Evolutionary conservation across 1,284 basidiomycete species (phyloP), one percentile per base, ranked within the genome.

Genomic region (Gastroboletus turbinatus): DNA sequence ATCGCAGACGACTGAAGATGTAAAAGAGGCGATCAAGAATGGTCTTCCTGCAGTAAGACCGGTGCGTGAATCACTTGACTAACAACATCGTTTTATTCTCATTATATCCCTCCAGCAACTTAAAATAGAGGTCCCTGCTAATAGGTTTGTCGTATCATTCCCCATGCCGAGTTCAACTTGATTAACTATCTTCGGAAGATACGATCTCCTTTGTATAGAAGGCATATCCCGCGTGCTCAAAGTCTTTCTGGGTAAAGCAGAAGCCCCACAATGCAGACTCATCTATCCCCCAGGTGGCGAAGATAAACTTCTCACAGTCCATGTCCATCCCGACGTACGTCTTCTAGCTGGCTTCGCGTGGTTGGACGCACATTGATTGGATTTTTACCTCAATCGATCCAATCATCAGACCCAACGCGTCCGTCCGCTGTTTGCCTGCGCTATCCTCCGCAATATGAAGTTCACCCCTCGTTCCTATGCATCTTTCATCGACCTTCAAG

Each of bases 81-180:
- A 29, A n/a, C 38, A 13, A 8, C 32, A 30, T 30, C 40, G 42
- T 54, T 32, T 5, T 23, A 25, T 45, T 17, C 55, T 66, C 43
- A 63, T 29, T 8, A 3, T 17, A 42, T 46, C 13, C 29, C n/a
- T 38, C 42, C 53, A 96, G 86, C 90, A 96, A 90, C 80, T 99
- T 64, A 99, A 99, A 84, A 98, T 99, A 67, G 96, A 99, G 75
- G 85, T 98, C 52, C 96, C 97, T 32, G 97, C 97, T 27, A 99
- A 98, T 73, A 86, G 93, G 91, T 84, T 57, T 51, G 71, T 60
- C 19, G 17, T 35, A 7, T 50, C 39, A 33, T 46, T 40, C 27
- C 14, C 19, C 21, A 11, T 33, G 44, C 25, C 39, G n/a, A 35
- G 21, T 32, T 35, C 11, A 32, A 38, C 38, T 43, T 46, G 55